These are phyloP conservation scores for Pleurotus djamor DNA, from an alignment of 768 basidiomycete genomes.

Conservation along the genomic window DNA sequence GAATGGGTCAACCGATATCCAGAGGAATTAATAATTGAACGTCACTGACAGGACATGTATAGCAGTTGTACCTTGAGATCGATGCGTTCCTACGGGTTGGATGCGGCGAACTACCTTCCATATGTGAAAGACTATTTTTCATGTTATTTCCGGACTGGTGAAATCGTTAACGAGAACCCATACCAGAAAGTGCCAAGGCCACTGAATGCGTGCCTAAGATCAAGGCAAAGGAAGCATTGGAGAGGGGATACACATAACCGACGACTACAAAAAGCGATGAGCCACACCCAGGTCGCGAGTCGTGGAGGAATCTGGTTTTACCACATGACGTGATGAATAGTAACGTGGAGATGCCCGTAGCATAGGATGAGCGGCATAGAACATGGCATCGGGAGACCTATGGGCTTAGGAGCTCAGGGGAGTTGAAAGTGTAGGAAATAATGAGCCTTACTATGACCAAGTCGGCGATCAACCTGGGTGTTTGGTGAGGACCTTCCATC, in stretches of 20 bases:
- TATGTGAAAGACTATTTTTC: too few species aligned
- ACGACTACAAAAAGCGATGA: not conserved
- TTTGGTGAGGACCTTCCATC: not conserved
- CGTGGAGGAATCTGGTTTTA: not conserved
- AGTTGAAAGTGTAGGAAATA: not conserved
- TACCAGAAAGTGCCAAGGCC: not conserved
- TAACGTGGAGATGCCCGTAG: not conserved
- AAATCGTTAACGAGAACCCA: not conserved
- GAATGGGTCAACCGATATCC: too few species aligned
- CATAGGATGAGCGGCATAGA: not conserved
- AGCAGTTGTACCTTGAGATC: not conserved
- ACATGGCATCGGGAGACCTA: not conserved
- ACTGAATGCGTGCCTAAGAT: not conserved
- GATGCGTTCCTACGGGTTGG: too few species aligned
- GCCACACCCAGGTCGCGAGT: not conserved
- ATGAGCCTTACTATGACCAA: not conserved
- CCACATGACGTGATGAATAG: not conserved
- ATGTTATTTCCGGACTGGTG: too few species aligned
- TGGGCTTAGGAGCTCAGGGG: not conserved
- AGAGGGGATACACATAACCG: slow-evolving; percentile 2
- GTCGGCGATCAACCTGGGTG: not conserved
- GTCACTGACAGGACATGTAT: not conserved
- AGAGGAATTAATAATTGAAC: too few species aligned
- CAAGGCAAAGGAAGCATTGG: not conserved
- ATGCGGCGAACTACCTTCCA: too few species aligned